A percentile compares a stretch with the other conserved stretches of the same genome.
These are phyloP conservation scores for Corynespora cassiicola DNA, from an alignment of 2,329 filamentous ascomycete genomes.

Conservation along the genomic window DNA sequence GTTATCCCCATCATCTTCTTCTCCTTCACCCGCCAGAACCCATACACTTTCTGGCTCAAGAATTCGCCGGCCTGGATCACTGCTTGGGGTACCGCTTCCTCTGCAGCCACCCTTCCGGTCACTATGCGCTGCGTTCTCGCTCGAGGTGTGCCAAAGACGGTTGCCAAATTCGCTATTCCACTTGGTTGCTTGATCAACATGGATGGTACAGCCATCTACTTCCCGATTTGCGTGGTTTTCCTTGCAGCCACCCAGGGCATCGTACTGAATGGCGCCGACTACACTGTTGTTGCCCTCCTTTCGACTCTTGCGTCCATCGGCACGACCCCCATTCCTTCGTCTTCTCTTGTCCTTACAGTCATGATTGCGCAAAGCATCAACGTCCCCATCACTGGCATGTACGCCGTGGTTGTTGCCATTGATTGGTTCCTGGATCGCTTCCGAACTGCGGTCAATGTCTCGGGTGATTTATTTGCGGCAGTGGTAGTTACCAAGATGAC, in stretches of 20 bases:
- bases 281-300: constrained; percentile 57
- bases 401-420: constrained; percentile 60
- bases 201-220: constrained; percentile 60
- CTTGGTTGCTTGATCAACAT: constrained; percentile 49
- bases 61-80: constrained; percentile 61
- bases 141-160: constrained; percentile 50
- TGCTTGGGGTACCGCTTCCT: constrained; percentile 62
- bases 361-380: constrained; percentile 59
- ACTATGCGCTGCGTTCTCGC: constrained; percentile 53
- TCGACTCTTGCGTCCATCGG: constrained; percentile 61
- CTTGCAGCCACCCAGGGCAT: constrained; percentile 59
- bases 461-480: constrained; percentile 57
- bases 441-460: constrained; percentile 60
- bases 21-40: constrained; percentile 50
- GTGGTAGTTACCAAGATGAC: constrained; percentile 50
- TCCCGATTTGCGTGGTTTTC: constrained; percentile 61
- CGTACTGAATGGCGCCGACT: constrained; percentile 51
- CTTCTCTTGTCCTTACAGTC: constrained; percentile 58
- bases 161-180: constrained; percentile 56
- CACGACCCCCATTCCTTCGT: constrained; percentile 61
- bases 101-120: constrained; percentile 59
- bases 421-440: constrained; percentile 65
- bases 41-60: constrained; percentile 56
- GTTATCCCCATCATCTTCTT: constrained; percentile 50
- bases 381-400: constrained; percentile 57